Percentiles rank a stretch among this genome's conserved stretches.
These are phyloP conservation scores for Eucalyptus erythrocorys DNA, from an alignment of 345 rosid species.

Conservation along the genomic window DNA sequence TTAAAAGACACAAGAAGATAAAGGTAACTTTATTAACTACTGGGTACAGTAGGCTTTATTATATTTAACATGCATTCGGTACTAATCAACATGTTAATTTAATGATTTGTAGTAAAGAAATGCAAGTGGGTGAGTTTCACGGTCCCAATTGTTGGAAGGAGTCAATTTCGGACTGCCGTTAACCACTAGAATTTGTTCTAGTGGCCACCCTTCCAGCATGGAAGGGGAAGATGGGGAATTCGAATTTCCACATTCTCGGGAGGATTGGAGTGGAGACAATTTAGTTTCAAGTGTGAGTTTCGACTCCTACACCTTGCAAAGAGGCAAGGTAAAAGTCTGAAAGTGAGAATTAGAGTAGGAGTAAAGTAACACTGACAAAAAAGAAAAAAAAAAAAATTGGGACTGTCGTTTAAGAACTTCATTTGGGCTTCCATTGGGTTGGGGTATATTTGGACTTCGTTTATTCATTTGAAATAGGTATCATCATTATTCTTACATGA, in stretches of 20 bases:
- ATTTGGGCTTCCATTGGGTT: not conserved
- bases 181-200: no score
- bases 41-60: not conserved
- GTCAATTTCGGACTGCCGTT: not conserved
- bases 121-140: not conserved
- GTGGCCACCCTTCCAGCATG: no score
- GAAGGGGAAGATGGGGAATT: no score
- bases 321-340: no score
- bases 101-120: not conserved
- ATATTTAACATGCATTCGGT: not conserved
- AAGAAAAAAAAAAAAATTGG: no score
- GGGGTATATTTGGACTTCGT: not conserved
- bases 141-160: not conserved
- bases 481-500: not conserved
- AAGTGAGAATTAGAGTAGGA: no score
- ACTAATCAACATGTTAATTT: not conserved
- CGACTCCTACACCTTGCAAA: no score
- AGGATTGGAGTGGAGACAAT: no score
- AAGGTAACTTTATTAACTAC: not conserved
- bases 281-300: no score
- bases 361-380: no score
- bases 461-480: not conserved
- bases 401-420: not conserved
- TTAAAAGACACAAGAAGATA: not conserved
- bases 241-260: no score